phyloP scores from a whole-genome alignment of 495 filamentous ascomycete genomes.

The Tuber microsphaerosporum region DNA sequence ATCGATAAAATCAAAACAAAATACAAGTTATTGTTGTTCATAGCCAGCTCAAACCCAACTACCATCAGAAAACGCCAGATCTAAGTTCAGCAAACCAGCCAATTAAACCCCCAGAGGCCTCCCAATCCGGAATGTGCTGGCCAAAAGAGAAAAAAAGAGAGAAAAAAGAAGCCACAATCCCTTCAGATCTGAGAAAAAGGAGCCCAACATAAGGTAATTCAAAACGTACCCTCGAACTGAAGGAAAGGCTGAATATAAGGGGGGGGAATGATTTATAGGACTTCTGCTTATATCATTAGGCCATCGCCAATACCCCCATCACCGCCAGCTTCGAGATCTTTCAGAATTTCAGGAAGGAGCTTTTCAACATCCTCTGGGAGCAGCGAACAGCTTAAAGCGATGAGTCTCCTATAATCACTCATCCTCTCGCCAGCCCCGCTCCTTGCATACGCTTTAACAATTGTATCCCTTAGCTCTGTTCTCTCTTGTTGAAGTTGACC shows the following conservation, averaged over 20 bases:
- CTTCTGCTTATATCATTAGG: conserved; percentile 27
- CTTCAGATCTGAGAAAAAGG: not conserved
- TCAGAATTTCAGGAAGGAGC: conserved; percentile 41
- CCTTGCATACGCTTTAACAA: conserved; percentile 35
- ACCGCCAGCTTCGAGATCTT: conserved; percentile 41
- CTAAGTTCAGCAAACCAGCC: conserved; percentile 2
- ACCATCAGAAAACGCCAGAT: conserved; percentile 5
- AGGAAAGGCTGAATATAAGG: not conserved
- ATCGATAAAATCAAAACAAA: not conserved
- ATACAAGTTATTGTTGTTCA: not conserved
- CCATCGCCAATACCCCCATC: conserved; percentile 34
- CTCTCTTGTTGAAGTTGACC: conserved; percentile 29
- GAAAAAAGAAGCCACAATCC: not conserved
- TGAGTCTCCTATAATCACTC: conserved; percentile 42
- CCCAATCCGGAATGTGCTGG: not conserved
- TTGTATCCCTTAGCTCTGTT: conserved; percentile 36
- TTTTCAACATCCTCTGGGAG: conserved; percentile 42
- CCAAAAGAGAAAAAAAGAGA: conserved; percentile 5
- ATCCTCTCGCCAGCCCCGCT: conserved; percentile 40
- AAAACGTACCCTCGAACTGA: not conserved
- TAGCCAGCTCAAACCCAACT: not conserved
- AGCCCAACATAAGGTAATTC: conserved; percentile 13
- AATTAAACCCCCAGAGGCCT: not conserved
- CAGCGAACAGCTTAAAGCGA: conserved; percentile 38
- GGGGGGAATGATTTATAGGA: not conserved